Evolutionary conservation across 805 yeast genomes (phyloP).

Genomic region (Lipomyces anomalus): DNA sequence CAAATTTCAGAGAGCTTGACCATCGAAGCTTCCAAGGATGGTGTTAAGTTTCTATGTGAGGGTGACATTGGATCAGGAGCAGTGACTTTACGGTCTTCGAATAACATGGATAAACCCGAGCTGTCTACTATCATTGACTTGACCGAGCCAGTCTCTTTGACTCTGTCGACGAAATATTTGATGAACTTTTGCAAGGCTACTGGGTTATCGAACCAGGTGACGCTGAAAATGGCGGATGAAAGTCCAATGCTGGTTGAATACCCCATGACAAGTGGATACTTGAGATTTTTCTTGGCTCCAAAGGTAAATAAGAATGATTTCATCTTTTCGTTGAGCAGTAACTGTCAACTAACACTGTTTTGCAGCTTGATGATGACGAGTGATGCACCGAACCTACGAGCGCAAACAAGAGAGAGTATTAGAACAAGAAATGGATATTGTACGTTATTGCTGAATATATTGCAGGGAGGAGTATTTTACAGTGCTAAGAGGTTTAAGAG

Average conservation of each 20-base stretch:
- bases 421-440: too few species aligned
- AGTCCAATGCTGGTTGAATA: slow-evolving; percentile 93
- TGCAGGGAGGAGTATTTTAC: too few species aligned
- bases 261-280: slow-evolving; percentile 82
- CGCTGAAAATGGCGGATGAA: slow-evolving; percentile 80
- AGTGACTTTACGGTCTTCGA: slow-evolving; percentile 76
- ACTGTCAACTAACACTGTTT: too few species aligned
- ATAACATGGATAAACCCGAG: slow-evolving; percentile 75
- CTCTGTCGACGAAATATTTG: slow-evolving; percentile 88
- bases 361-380: too few species aligned
- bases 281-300: slow-evolving; percentile 95
- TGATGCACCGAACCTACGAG: too few species aligned
- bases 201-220: slow-evolving; percentile 65
- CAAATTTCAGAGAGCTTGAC: slow-evolving; percentile 82
- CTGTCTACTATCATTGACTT: slow-evolving; percentile 68
- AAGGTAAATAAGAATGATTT: slow-evolving; percentile 70
- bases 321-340: too few species aligned
- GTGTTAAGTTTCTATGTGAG: slow-evolving; percentile 80
- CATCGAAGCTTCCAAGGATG: slow-evolving; percentile 82
- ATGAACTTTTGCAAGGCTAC: slow-evolving; percentile 90
- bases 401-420: too few species aligned
- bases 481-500: slow-evolving; percentile 58
- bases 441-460: too few species aligned
- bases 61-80: slow-evolving; percentile 91
- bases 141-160: slow-evolving; percentile 78